Percentiles rank a stretch among this genome's conserved stretches.
Evolutionary conservation across 768 basidiomycete genomes (phyloP).

Genomic region (Leccinellum luteum): DNA sequence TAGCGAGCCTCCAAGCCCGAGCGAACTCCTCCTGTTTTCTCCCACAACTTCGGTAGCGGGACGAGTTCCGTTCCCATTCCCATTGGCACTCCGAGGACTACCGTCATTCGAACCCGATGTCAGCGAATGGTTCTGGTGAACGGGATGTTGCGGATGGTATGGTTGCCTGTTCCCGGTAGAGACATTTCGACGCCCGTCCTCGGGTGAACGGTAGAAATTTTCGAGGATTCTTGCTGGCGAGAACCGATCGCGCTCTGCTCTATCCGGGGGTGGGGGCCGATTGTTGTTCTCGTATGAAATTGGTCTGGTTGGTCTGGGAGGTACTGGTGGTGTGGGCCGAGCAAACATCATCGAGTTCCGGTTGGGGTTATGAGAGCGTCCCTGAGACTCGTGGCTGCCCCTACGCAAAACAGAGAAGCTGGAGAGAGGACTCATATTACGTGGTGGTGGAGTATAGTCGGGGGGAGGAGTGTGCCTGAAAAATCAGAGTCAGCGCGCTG

Average conservation of each 20-base stretch:
- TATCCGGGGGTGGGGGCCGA: conserved; percentile 10
- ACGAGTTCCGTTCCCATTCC: conserved; percentile 9
- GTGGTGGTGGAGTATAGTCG: conserved; percentile 19
- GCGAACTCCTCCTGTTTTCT: conserved; percentile 19
- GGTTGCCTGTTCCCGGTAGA: conserved; percentile 6
- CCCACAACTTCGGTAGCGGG: conserved; percentile 5
- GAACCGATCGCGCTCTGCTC: conserved; percentile 26
- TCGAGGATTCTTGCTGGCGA: conserved; percentile 21
- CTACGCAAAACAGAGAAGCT: conserved; percentile 17
- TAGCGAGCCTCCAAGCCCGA: conserved; percentile 23
- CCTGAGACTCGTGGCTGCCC: conserved; percentile 7
- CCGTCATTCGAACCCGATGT: background rate
- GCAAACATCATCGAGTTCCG: conserved; percentile 11
- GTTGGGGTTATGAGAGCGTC: conserved; percentile 9
- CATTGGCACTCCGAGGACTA: conserved; percentile 4
- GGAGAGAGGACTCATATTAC: conserved; percentile 16
- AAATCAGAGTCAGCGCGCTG: conserved; percentile 1
- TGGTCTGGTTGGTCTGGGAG: conserved; percentile 10
- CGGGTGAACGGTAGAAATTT: conserved; percentile 20
- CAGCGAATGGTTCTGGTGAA: conserved; percentile 3
- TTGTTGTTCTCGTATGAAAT: conserved; percentile 14
- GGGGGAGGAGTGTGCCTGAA: conserved; percentile 26
- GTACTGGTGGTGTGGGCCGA: conserved; percentile 7
- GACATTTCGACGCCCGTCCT: conserved; percentile 23
- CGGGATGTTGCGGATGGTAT: conserved; percentile 6